Evolutionary conservation across 768 basidiomycete genomes (phyloP).

Genomic region (Suillus paluster): DNA sequence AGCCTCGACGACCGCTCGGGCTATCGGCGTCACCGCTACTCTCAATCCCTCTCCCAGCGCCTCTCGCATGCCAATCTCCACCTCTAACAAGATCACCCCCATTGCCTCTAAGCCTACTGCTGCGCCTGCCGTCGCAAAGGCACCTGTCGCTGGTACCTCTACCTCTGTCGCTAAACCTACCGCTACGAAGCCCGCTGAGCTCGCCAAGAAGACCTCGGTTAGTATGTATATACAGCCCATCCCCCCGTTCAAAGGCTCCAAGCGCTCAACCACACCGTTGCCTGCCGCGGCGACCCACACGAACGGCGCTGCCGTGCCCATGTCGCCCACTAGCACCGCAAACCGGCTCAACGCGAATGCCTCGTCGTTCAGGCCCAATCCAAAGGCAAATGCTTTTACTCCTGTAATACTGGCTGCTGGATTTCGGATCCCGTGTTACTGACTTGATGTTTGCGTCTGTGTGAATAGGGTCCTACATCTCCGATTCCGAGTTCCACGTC

Average conservation of each 20-base stretch:
- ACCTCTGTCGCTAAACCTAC: slow-evolving; percentile 35
- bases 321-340: slow-evolving; percentile 57
- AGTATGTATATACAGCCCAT: slow-evolving; percentile 88
- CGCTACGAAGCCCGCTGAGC: slow-evolving; percentile 32
- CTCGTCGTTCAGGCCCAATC: slow-evolving; percentile 88
- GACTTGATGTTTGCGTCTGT: slow-evolving; percentile 18
- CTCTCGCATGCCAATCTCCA: slow-evolving; percentile 42
- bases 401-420: slow-evolving; percentile 49
- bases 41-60: slow-evolving; percentile 50
- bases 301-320: slow-evolving; percentile 41
- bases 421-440: slow-evolving; percentile 16
- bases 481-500: slow-evolving; percentile 47
- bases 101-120: slow-evolving; percentile 32
- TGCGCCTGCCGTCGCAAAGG: slow-evolving; percentile 29
- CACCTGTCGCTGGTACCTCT: slow-evolving; percentile 19
- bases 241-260: slow-evolving; percentile 84
- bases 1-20: slow-evolving; percentile 63
- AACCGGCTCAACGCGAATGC: slow-evolving; percentile 87
- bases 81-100: slow-evolving; percentile 33
- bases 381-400: slow-evolving; percentile 76
- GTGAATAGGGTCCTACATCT: slow-evolving; percentile 48
- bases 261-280: slow-evolving; percentile 38
- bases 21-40: slow-evolving; percentile 59
- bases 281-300: slow-evolving; percentile 19
- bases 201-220: slow-evolving; percentile 50